These are phyloP conservation scores for Thoreauomyces humboldtii DNA, from an alignment of 192 early-diverging fungal species.

Conservation along the genomic window DNA sequence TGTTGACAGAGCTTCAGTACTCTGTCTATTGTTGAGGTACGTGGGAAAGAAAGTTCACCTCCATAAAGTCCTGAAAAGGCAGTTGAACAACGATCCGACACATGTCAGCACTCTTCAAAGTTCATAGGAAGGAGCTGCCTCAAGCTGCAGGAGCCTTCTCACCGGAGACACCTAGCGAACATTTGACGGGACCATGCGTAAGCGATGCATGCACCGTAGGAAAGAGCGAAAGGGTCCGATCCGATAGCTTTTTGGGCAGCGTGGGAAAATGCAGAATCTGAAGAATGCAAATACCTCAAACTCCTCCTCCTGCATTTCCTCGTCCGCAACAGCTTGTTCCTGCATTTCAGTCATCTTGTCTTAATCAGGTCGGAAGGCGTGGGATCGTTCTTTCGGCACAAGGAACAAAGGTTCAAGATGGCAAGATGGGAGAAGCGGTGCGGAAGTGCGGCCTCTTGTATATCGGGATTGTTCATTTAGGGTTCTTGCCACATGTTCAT, in stretches of 20 bases:
- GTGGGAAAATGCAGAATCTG: background rate
- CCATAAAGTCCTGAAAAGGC: slow-evolving; percentile 28
- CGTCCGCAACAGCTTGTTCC: slow-evolving; percentile 23
- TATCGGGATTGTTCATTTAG: no score
- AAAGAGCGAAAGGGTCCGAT: background rate
- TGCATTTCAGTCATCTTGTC: slow-evolving; percentile 25
- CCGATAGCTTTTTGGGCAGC: background rate
- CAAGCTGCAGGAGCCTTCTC: background rate
- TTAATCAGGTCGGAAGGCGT: background rate
- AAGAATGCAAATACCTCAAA: slow-evolving; percentile 21
- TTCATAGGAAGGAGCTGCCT: background rate
- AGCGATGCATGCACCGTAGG: background rate
- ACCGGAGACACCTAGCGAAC: slow-evolving; percentile 18
- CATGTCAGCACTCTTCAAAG: background rate
- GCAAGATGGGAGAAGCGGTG: no score
- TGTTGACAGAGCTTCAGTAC: background rate
- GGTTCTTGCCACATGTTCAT: no score
- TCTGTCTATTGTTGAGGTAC: background rate
- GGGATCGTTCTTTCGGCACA: no score
- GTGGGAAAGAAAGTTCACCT: slow-evolving; percentile 6
- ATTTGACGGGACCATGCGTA: background rate
- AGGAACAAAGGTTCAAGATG: no score
- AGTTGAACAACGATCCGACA: background rate
- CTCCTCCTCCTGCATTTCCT: slow-evolving; percentile 27
- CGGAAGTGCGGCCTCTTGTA: no score